Evolutionary conservation across 768 basidiomycete species (phyloP), one percentile per base, ranked within the genome.

Genomic region (Jaapia argillacea): DNA sequence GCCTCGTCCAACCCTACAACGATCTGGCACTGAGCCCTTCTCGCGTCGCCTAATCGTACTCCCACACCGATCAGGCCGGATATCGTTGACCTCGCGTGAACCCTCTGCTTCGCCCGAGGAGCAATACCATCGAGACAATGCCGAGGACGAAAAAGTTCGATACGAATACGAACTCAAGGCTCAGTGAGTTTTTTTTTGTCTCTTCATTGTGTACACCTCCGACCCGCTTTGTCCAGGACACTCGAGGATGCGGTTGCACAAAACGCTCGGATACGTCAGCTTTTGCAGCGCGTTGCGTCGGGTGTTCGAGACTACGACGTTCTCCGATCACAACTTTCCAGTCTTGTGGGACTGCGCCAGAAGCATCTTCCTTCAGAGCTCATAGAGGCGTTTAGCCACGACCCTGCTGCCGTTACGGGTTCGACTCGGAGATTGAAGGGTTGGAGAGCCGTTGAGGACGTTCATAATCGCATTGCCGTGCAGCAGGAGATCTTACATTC

Each of bases 381-480:
- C 5, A 59, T 85, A 27, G 85, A 87, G 40, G 80, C 84, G 2
- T 77, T 86, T 52, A 74, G 71, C 27, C 83, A 84, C 46, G 85
- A 89, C 55, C 85, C 85, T 39, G 75, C 82, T 2, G 77, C 79
- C n/a, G 77, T 86, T 16, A 82, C 77, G 2, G 72, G 81, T 14
- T 62, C 71, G 4, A 84, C 85, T 0, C 72, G 79, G 38, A 67
- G 72, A 35, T 67, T 71, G 23, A 66, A 63, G 41, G 75, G 84
- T 6, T 88, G 81, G 79, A 67, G 71, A 47, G 82, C 80, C 2
- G 81, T 86, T 13, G 85, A 89, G 45, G 82, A 89, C 45, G 82
- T 86, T 43, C 69, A 85, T 52, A 54, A 67, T 22, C 77, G 83
- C 33, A 63, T 87, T 16, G 45, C 63, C 20, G 73, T 72, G 24